Percentiles rank a stretch among this genome's conserved stretches.
phyloP scores from a whole-genome alignment of 495 filamentous ascomycete genomes.

The Chaetomium cochliodes region DNA sequence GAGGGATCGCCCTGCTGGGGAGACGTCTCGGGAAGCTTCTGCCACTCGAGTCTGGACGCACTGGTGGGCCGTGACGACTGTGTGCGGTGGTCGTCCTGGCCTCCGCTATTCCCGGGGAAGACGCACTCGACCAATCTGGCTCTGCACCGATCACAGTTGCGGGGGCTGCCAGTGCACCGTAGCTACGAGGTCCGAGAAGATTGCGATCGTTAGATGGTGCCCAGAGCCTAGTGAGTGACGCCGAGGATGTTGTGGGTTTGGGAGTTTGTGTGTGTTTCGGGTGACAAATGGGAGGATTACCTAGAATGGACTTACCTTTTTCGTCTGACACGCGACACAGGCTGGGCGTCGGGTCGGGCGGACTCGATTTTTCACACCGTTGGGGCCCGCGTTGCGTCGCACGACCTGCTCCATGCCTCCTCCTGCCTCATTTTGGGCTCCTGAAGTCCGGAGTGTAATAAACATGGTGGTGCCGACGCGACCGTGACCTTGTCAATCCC shows the following conservation, averaged over 20 bases:
- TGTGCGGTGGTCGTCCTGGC: neutral
- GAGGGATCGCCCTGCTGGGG: slow-evolving; percentile 7
- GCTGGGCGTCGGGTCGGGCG: slow-evolving; percentile 16
- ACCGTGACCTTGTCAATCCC: too few relatives aligned
- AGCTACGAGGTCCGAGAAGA: slow-evolving; percentile 10
- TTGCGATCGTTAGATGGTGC: neutral
- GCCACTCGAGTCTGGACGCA: slow-evolving; percentile 5
- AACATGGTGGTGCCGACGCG: slow-evolving; percentile 6
- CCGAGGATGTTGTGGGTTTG: neutral
- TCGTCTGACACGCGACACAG: slow-evolving; percentile 17
- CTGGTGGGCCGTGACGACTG: neutral
- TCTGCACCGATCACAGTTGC: slow-evolving; percentile 16
- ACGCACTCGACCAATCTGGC: slow-evolving; percentile 19
- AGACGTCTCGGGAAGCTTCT: neutral
- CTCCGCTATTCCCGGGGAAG: neutral
- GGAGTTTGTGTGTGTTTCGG: neutral
- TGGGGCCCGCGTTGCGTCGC: slow-evolving; percentile 9
- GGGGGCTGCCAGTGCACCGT: slow-evolving; percentile 20
- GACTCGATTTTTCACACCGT: neutral
- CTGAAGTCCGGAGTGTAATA: slow-evolving; percentile 11
- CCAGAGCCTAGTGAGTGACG: neutral
- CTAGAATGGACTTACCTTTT: slow-evolving; percentile 17
- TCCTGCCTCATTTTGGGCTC: slow-evolving; percentile 1
- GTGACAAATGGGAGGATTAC: neutral
- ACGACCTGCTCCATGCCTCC: slow-evolving; percentile 16